phyloP scores from a whole-genome alignment of 1,284 basidiomycete genomes.

The Anthracocystis setariae region DNA sequence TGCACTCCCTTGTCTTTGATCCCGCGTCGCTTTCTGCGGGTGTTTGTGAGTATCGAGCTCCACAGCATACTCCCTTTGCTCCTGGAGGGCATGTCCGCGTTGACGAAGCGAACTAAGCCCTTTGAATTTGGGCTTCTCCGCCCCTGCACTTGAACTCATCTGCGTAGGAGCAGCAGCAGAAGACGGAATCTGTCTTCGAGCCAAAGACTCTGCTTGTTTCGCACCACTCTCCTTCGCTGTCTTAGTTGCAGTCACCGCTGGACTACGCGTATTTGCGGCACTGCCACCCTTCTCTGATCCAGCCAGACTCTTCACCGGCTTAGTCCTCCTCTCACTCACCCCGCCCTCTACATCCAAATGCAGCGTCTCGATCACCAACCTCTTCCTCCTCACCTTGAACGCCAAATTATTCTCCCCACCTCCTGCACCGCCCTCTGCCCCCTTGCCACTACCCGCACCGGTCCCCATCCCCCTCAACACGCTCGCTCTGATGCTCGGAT shows the following conservation, averaged over 20 bases:
- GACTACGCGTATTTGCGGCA: too few species aligned
- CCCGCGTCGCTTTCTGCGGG: background rate
- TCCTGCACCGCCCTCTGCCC: constrained; percentile 72
- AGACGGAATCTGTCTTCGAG: constrained; percentile 5
- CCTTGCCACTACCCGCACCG: constrained; percentile 20
- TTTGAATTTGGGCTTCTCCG: constrained; percentile 19
- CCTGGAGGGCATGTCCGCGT: constrained; percentile 20
- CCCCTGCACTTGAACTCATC: background rate
- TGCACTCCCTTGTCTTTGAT: background rate
- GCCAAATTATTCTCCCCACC: constrained; percentile 85
- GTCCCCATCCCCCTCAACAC: constrained; percentile 62
- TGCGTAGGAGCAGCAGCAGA: background rate
- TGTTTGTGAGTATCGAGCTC: constrained; percentile 19
- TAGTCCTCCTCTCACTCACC: constrained; percentile 76
- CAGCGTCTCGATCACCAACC: constrained; percentile 88
- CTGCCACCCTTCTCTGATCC: constrained; percentile 2
- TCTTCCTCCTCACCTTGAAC: constrained; percentile 89
- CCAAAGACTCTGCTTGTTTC: constrained; percentile 7
- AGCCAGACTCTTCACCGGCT: constrained; percentile 38
- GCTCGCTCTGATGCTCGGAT: constrained; percentile 50
- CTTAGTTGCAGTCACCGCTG: background rate
- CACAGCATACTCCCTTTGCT: constrained; percentile 18
- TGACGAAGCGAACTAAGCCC: constrained; percentile 35
- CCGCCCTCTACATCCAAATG: constrained; percentile 93
- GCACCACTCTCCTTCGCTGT: background rate